These are phyloP conservation scores for Barnettozyma hawaiiensis DNA, from an alignment of 1,139 yeast genomes.

Conservation along the genomic window DNA sequence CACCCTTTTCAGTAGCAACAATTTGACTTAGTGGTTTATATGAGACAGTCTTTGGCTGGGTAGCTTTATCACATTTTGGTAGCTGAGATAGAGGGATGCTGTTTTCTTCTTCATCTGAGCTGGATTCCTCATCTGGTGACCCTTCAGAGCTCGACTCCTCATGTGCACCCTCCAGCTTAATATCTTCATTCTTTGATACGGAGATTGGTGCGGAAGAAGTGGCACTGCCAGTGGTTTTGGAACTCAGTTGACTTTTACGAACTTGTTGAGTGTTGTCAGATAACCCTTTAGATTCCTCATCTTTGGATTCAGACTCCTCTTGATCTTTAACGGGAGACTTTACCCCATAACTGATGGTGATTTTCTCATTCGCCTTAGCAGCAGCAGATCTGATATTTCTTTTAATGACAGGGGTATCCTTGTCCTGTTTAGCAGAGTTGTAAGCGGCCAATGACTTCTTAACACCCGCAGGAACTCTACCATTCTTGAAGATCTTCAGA, in stretches of 20 bases:
- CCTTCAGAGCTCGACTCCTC: conserved; percentile 1
- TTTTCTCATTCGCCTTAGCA: conserved; percentile 10
- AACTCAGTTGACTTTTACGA: not conserved
- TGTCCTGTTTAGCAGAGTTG: conserved; percentile 18
- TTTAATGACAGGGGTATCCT: not conserved
- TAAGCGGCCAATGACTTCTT: conserved; percentile 30
- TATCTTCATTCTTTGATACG: not conserved
- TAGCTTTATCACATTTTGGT: not conserved
- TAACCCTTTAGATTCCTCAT: not conserved
- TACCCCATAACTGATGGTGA: conserved; percentile 6
- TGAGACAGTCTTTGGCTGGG: too few relatives aligned
- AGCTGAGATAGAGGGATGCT: not conserved
- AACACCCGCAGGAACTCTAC: conserved; percentile 31
- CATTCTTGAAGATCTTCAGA: conserved; percentile 21
- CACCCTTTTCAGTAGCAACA: not conserved
- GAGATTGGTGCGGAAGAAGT: not conserved
- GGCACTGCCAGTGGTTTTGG: too few relatives aligned
- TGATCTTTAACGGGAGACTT: not conserved
- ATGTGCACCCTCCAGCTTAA: conserved; percentile 4
- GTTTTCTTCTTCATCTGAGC: conserved; percentile 1
- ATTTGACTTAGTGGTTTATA: too few relatives aligned
- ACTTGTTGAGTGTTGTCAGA: not conserved
- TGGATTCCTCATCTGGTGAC: not conserved
- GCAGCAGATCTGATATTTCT: conserved; percentile 13
- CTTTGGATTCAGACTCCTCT: not conserved